Evolutionary conservation across 1,139 yeast species (phyloP), one percentile per base, ranked within the genome.

Genomic region (Kodamaea fungicola): DNA sequence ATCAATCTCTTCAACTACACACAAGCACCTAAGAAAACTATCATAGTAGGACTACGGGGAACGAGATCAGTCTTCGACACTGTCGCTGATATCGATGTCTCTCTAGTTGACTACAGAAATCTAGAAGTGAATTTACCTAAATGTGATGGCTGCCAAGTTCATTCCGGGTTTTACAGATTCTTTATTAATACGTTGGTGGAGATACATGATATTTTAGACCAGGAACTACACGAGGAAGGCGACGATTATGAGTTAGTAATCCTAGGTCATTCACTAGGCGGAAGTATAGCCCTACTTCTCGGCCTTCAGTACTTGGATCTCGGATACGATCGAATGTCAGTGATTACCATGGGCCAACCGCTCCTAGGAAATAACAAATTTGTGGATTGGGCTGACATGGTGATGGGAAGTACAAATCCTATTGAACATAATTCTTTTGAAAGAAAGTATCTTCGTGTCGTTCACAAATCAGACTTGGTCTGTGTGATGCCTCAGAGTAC

Each of bases 221-320:
- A 43, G 5, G 67, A 63, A 37, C 46, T 65, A 12, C 29, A 16
- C 8, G 10, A 23, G 19, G 12, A 30, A 9, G 34, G 25, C 9
- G 59, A 60, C 6, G 52, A 61, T 32, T 64, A 64, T 38, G 66
- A 67, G 41, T 43, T 75, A 2, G 34, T 59, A 1, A 55, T 75
- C 6, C 49, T 73, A 46, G 80, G 80, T 1, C 80, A 75, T 46
- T 74, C 80, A 1, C 45, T 74, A 44, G 80, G 80, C 1, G 80
- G 80, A 6, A 66, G 78, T 2, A 59, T 74, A 7, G 71, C 73
- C 0, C 46, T 69, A 3, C 48, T 75, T 1, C 45, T 73, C 9
- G 66, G 69, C 0, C 50, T 73, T 16, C 66, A 67, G 39, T 62
- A 63, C 34, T 49, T 64, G 12, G 72, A 64, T 42, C 42, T 61